A percentile compares a stretch with the other conserved stretches of the same genome.
phyloP scores from a whole-genome alignment of 441 rosid genomes.

The Euphorbia celastroides region DNA sequence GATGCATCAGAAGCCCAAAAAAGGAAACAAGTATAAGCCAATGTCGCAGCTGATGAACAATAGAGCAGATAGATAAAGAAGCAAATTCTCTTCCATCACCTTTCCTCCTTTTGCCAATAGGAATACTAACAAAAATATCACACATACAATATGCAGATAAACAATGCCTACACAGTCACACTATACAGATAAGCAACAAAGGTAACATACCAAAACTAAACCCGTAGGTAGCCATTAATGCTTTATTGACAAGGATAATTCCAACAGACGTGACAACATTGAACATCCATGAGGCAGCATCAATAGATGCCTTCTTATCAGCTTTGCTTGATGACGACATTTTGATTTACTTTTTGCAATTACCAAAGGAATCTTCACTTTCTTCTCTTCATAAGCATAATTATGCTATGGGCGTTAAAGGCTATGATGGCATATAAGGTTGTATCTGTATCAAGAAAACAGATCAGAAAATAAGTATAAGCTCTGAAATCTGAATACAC shows the following conservation, averaged over 20 bases:
- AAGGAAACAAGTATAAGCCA: background rate
- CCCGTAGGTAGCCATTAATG: conserved; percentile 87
- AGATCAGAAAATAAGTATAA: background rate
- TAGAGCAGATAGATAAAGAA: too few relatives aligned
- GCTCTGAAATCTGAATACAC: background rate
- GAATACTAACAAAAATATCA: background rate
- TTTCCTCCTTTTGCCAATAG: background rate
- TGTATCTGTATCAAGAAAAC: conserved; percentile 20
- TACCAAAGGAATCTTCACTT: conserved; percentile 26
- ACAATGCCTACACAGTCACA: background rate
- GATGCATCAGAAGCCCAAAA: background rate
- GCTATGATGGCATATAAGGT: background rate
- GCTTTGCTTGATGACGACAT: conserved; percentile 68
- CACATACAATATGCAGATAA: background rate
- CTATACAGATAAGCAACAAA: background rate
- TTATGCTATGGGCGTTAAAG: conserved; percentile 8
- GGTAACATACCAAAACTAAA: conserved; percentile 76
- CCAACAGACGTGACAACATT: conserved; percentile 96
- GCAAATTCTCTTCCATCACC: background rate
- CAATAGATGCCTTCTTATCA: conserved; percentile 66
- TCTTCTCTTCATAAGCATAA: conserved; percentile 30
- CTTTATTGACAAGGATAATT: conserved; percentile 89
- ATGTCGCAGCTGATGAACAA: too few relatives aligned
- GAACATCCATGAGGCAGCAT: conserved; percentile 93
- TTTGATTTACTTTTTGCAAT: conserved; percentile 14